These are phyloP conservation scores for Ganoderma boninense DNA, from an alignment of 1,284 basidiomycete genomes.

Conservation along the genomic window DNA sequence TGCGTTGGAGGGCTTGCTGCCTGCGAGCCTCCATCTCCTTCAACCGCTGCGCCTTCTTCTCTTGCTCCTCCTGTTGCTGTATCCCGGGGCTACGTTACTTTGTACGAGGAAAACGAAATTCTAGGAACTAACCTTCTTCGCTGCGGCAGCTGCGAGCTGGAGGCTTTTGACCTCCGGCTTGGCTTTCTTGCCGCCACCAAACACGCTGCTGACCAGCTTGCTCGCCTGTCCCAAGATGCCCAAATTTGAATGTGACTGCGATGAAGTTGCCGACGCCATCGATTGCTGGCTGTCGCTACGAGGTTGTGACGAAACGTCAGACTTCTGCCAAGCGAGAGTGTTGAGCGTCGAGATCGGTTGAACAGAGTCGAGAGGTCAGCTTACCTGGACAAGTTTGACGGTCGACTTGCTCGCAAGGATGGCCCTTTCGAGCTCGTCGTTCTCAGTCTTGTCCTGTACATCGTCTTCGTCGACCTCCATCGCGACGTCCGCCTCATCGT, in stretches of 20 bases:
- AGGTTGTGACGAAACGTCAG: slow-evolving; percentile 18
- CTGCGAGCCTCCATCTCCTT: slow-evolving; percentile 85
- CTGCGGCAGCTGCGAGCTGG: slow-evolving; percentile 82
- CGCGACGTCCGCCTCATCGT: slow-evolving; percentile 40
- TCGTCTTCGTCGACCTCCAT: slow-evolving; percentile 46
- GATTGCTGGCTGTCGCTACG: slow-evolving; percentile 62
- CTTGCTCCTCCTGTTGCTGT: slow-evolving; percentile 87
- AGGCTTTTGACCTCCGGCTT: slow-evolving; percentile 85
- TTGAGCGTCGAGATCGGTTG: neutral
- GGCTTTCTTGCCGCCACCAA: slow-evolving; percentile 74
- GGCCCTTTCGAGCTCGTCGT: slow-evolving; percentile 52
- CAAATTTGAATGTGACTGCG: slow-evolving; percentile 58
- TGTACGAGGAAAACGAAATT: no score
- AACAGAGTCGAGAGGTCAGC: slow-evolving; percentile 31
- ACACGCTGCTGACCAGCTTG: slow-evolving; percentile 68
- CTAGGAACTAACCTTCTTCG: slow-evolving; percentile 74
- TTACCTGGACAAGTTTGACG: slow-evolving; percentile 54
- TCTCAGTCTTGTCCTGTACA: slow-evolving; percentile 38
- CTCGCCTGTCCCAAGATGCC: slow-evolving; percentile 75
- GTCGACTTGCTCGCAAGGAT: slow-evolving; percentile 49
- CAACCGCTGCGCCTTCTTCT: slow-evolving; percentile 77
- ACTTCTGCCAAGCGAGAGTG: slow-evolving; percentile 18
- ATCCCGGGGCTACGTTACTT: slow-evolving; percentile 6
- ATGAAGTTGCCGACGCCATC: slow-evolving; percentile 52
- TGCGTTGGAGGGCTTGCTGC: slow-evolving; percentile 74